Evolutionary conservation across 768 basidiomycete genomes (phyloP).

Genomic region (Auricularia auricula-judae): DNA sequence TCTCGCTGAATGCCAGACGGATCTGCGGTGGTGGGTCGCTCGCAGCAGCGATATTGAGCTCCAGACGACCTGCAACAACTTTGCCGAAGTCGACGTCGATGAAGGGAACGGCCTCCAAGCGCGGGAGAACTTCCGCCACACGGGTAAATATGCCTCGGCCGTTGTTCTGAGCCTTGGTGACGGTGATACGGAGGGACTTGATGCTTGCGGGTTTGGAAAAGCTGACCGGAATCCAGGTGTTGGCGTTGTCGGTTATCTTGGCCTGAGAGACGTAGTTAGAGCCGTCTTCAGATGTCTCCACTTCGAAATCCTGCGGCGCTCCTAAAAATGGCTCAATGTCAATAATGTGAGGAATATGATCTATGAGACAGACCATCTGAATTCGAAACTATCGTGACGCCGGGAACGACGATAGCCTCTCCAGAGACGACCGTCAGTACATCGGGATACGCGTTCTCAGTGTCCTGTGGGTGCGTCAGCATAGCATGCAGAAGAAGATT

Average conservation of each 20-base stretch:
- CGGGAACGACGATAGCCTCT: neutral
- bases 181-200: neutral
- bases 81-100: neutral
- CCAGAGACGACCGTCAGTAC: neutral
- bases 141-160: neutral
- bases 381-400: neutral
- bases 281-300: neutral
- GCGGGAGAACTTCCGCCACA: neutral
- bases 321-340: neutral
- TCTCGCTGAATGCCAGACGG: neutral
- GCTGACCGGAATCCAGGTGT: neutral
- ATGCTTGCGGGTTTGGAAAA: neutral
- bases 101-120: neutral
- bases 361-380: neutral
- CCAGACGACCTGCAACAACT: neutral
- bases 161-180: neutral
- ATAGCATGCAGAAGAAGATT: neutral
- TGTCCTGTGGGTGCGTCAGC: neutral
- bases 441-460: neutral
- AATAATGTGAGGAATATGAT: too few relatives aligned
- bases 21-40: neutral
- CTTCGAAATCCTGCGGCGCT: neutral
- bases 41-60: neutral
- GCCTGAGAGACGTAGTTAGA: neutral
- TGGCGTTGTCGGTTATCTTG: neutral